These are phyloP conservation scores for Allium fistulosum DNA, from an alignment of 106 monocot species.

Conservation along the genomic window DNA sequence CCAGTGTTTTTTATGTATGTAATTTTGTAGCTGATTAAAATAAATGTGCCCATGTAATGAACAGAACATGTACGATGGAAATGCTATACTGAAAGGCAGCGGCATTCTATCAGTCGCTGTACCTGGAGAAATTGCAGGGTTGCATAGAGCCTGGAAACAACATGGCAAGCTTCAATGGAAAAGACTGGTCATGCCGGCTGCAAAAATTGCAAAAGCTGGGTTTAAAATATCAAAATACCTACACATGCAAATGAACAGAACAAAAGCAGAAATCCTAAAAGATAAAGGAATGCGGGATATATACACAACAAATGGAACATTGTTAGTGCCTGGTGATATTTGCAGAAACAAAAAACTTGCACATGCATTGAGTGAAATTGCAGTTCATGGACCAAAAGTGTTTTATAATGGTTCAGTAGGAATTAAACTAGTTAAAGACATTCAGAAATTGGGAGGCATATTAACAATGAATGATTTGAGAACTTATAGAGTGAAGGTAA, in stretches of 20 bases:
- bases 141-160: constrained; percentile 72
- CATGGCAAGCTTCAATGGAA: constrained; percentile 91
- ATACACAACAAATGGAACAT: constrained; percentile 43
- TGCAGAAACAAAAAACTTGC: constrained; percentile 58
- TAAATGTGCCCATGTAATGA: too few species aligned
- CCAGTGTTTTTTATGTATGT: too few species aligned
- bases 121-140: constrained; percentile 81
- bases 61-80: constrained; percentile 83
- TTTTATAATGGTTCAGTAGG: constrained; percentile 74
- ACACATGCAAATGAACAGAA: constrained; percentile 57
- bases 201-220: constrained; percentile 43
- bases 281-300: constrained; percentile 57
- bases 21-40: too few species aligned
- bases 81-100: constrained; percentile 43
- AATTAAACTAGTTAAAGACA: constrained; percentile 40
- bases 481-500: constrained; percentile 58
- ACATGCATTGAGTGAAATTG: constrained; percentile 38
- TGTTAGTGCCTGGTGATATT: constrained; percentile 47
- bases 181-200: constrained; percentile 55
- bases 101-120: constrained; percentile 78
- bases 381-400: constrained; percentile 42
- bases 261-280: constrained; percentile 32
- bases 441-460: constrained; percentile 62
- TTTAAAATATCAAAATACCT: constrained; percentile 67
- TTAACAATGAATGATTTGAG: constrained; percentile 66